Percentiles rank a stretch among this genome's conserved stretches.
Evolutionary conservation across 73 alveolate species (phyloP).

Genomic region (Strombidium stylifer): DNA sequence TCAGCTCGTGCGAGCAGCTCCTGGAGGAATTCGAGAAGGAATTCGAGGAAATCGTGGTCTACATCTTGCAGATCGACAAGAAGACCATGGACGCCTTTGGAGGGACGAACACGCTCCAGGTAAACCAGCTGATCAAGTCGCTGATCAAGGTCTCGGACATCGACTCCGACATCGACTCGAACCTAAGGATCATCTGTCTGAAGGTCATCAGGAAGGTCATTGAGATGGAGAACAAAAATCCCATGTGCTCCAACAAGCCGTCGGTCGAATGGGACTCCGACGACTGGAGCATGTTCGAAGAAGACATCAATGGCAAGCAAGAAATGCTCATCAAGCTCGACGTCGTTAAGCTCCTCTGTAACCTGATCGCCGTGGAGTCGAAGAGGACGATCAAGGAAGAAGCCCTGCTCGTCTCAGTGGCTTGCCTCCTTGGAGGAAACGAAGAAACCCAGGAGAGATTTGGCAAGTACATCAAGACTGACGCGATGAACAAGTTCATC

Average conservation of each 20-base stretch:
- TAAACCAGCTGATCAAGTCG: constrained; percentile 18
- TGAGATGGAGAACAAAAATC: constrained; percentile 40
- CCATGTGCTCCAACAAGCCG: constrained; percentile 45
- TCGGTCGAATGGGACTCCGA: constrained; percentile 47
- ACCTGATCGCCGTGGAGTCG: constrained; percentile 13
- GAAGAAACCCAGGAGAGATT: constrained; percentile 34
- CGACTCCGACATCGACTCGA: constrained; percentile 11
- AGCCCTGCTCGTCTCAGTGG: constrained; percentile 55
- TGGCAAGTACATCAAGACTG: constrained; percentile 33
- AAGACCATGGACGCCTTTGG: constrained; percentile 36
- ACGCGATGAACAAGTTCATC: constrained; percentile 47
- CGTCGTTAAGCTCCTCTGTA: constrained; percentile 31
- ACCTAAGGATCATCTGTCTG: constrained; percentile 4
- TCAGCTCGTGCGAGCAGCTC: not conserved
- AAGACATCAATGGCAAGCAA: constrained; percentile 34
- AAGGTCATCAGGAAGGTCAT: constrained; percentile 32
- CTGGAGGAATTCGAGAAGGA: constrained; percentile 38
- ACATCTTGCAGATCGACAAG: constrained; percentile 19
- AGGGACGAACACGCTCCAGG: constrained; percentile 46
- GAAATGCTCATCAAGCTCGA: constrained; percentile 23
- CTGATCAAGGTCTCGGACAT: constrained; percentile 12
- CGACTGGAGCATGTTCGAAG: constrained; percentile 47
- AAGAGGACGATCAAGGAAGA: constrained; percentile 43
- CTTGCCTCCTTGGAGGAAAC: constrained; percentile 69
- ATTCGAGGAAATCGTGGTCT: constrained; percentile 16